phyloP scores from a whole-genome alignment of 192 early-diverging fungal genomes.

The Chytriomyces confervae region DNA sequence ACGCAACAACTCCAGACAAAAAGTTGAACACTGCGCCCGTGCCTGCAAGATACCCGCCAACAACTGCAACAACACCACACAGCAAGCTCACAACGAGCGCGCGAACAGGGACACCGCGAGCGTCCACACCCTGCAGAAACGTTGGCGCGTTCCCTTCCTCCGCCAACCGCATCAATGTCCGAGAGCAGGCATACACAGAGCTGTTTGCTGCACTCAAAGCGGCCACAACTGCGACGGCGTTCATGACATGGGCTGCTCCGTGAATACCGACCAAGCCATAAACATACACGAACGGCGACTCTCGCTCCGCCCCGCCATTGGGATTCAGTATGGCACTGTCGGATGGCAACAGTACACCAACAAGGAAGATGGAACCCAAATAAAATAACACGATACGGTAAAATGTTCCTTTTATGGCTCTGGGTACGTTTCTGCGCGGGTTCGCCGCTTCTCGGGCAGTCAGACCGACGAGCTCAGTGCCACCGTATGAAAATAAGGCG shows the following conservation, averaged over 20 bases:
- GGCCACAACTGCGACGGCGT: constrained; percentile 52
- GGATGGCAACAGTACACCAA: constrained; percentile 74
- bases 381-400: constrained; percentile 85
- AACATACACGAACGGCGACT: constrained; percentile 71
- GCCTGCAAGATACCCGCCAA: constrained; percentile 40
- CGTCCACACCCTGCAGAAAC: constrained; percentile 52
- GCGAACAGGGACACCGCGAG: constrained; percentile 67
- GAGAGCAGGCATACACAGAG: constrained; percentile 73
- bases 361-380: constrained; percentile 68
- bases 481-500: constrained; percentile 71
- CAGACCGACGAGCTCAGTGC: constrained; percentile 74
- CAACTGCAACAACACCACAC: constrained; percentile 65
- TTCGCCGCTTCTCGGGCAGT: constrained; percentile 89
- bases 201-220: constrained; percentile 69
- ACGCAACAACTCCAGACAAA: constrained; percentile 10
- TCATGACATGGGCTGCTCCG: constrained; percentile 69
- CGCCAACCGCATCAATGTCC: constrained; percentile 69
- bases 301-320: neutral
- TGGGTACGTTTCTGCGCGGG: constrained; percentile 64
- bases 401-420: constrained; percentile 61
- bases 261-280: constrained; percentile 62
- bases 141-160: constrained; percentile 69
- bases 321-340: constrained; percentile 32
- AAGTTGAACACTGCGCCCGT: constrained; percentile 14
- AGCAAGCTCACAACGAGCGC: constrained; percentile 59